Base-by-base conservation (phyloP, 192 early-diverging fungal species). In the Funneliformis geosporum region DNA sequence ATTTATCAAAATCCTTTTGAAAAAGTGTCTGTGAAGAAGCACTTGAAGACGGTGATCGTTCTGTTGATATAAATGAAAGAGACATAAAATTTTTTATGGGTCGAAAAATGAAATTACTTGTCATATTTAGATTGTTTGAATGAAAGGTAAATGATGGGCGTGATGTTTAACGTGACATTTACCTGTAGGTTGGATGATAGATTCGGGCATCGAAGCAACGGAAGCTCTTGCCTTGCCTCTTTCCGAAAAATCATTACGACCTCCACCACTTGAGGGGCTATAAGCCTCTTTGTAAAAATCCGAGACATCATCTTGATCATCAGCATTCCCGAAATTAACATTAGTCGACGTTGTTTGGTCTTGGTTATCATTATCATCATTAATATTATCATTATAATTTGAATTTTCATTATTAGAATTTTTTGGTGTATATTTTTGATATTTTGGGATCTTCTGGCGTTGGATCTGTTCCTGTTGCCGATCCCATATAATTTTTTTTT, bases 241-340 rank as follows among this genome's bases (percentile, higher is more conserved):
- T 28, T 65, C n/a, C 11, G 11, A 28, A 43, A 43, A 42, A 69
- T 69, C 40, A 12, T 21, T 68, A 69, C 39, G 40, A 69, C 38
- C 27, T 25, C 25, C 62, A 28, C 62, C 62, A 65, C n/a, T 69
- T 38, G 67, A n/a, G 9, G 67, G 67, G 10, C 18, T 4, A 69
- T 40, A 69, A 40, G 21, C 67, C 9, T 33, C n/a, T 43, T 69
- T 40, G 18, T 18, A 69, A 40, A 69, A 69, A 69, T 69, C 67
- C 7, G 67, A 69, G 18, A 40, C 39, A 10, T 43, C 67, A 1
- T 43, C 23, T 33, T 65, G 8, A 65, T 65, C 12, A 55, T 55
- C 18, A 18, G 18, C 12, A 55, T 18, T 55, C 47, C 0, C 16
- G 14, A 14, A 16, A 55, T 55, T 16, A 21, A 21, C 21, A 55